Evolutionary conservation across 2,329 filamentous ascomycete genomes (phyloP).

Genomic region (Fusarium cicatricum): DNA sequence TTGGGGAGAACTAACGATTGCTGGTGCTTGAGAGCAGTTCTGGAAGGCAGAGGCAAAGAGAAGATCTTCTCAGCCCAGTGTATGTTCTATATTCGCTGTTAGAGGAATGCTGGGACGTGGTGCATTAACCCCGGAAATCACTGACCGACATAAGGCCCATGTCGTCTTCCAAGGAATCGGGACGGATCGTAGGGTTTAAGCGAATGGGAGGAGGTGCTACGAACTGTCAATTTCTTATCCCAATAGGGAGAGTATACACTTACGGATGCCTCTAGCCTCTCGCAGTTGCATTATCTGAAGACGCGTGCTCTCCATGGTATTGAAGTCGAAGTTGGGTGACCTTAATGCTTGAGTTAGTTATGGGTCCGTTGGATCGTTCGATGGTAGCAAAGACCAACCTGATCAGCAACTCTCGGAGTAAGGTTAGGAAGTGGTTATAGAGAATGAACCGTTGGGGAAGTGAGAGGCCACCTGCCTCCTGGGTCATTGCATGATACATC

Average conservation of each 20-base stretch:
- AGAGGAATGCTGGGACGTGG: not conserved
- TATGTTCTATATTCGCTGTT: slow-evolving; percentile 48
- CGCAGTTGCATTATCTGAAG: slow-evolving; percentile 60
- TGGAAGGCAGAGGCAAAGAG: slow-evolving; percentile 59
- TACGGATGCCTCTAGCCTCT: slow-evolving; percentile 62
- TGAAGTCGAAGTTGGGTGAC: slow-evolving; percentile 63
- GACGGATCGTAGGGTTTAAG: slow-evolving; percentile 46
- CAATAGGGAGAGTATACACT: slow-evolving; percentile 34
- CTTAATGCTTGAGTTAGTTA: slow-evolving; percentile 39
- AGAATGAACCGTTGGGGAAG: slow-evolving; percentile 63
- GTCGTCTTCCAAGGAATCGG: slow-evolving; percentile 45
- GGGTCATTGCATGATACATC: slow-evolving; percentile 65
- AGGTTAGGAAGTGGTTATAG: slow-evolving; percentile 63
- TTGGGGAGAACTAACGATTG: slow-evolving; percentile 39
- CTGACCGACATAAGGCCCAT: slow-evolving; percentile 30
- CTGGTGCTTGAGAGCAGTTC: slow-evolving; percentile 57
- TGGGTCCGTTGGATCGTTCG: not conserved
- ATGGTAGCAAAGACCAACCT: slow-evolving; percentile 50
- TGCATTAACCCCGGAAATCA: not conserved
- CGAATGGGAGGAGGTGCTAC: slow-evolving; percentile 49
- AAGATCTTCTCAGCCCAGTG: slow-evolving; percentile 72
- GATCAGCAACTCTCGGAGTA: slow-evolving; percentile 59
- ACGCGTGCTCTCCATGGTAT: slow-evolving; percentile 59
- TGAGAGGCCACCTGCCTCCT: slow-evolving; percentile 59
- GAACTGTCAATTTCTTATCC: slow-evolving; percentile 12